Conservation (phyloP, 1,284 basidiomycete species). For the Violaceomyces palustris region DNA sequence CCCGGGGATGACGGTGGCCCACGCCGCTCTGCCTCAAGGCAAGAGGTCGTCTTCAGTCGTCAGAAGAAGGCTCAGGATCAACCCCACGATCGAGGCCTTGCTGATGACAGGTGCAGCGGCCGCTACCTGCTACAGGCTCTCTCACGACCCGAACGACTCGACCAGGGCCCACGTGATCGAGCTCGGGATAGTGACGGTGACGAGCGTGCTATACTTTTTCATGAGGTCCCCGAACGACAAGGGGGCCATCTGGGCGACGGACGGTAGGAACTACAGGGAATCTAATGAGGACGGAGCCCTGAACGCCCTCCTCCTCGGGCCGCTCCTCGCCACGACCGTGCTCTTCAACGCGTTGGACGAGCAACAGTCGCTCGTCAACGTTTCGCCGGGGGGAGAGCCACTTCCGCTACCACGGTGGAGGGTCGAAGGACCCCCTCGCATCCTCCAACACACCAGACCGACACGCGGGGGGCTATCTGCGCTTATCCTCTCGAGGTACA, state of each 20-base stretch:
- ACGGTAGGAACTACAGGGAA: constrained; percentile 35
- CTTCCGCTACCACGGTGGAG: constrained; percentile 28
- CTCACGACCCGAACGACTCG: constrained; percentile 10
- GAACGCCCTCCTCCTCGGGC: constrained; percentile 32
- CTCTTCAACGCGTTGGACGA: constrained; percentile 36
- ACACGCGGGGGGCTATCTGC: constrained; percentile 20
- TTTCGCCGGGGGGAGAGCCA: constrained; percentile 11
- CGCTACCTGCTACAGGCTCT: constrained; percentile 16
- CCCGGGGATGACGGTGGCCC: too few species aligned
- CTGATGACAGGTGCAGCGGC: constrained; percentile 19
- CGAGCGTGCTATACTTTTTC: constrained; percentile 30
- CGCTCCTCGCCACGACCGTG: constrained; percentile 27
- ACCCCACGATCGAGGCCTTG: constrained; percentile 19
- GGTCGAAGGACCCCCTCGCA: constrained; percentile 28
- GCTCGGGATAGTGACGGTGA: constrained; percentile 20
- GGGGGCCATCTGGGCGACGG: constrained; percentile 42
- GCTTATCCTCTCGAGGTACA: constrained; percentile 30
- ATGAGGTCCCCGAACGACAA: constrained; percentile 19
- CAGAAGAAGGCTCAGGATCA: constrained; percentile 15
- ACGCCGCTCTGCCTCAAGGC: too few species aligned
- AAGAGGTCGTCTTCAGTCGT: too few species aligned
- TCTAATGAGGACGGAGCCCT: constrained; percentile 40
- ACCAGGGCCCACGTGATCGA: constrained; percentile 26
- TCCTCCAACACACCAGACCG: constrained; percentile 19
- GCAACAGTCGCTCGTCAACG: constrained; percentile 1